Percentiles rank a stretch among this genome's conserved stretches.
These are phyloP conservation scores for Kodamaea suecica DNA, from an alignment of 1,139 yeast species.

Conservation along the genomic window DNA sequence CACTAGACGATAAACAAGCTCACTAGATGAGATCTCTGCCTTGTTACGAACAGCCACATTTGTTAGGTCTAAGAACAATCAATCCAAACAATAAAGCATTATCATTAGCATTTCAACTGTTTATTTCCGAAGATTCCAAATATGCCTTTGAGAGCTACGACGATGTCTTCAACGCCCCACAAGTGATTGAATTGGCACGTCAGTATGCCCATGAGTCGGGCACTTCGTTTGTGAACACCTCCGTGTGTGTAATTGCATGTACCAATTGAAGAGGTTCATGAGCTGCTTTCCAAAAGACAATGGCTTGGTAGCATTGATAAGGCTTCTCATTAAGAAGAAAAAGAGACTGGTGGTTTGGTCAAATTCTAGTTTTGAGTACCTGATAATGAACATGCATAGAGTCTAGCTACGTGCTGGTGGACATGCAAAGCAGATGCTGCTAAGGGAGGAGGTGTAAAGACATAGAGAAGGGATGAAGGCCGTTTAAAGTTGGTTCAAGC, in stretches of 20 bases:
- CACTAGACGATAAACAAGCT: conserved; percentile 10
- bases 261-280: conserved; percentile 23
- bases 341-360: conserved; percentile 28
- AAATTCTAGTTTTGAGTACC: conserved; percentile 36
- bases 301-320: conserved; percentile 24
- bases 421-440: conserved; percentile 21
- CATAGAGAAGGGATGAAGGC: conserved; percentile 28
- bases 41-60: conserved; percentile 23
- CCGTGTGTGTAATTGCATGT: conserved; percentile 28
- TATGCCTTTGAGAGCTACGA: conserved; percentile 24
- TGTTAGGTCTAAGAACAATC: conserved; percentile 20
- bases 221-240: conserved; percentile 16
- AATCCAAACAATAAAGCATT: conserved; percentile 19
- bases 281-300: conserved; percentile 20
- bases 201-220: conserved; percentile 14
- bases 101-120: conserved; percentile 27
- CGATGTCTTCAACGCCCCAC: conserved; percentile 24
- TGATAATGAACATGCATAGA: conserved; percentile 24
- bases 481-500: conserved; percentile 27
- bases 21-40: conserved; percentile 25
- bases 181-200: conserved; percentile 17
- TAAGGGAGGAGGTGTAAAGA: conserved; percentile 28
- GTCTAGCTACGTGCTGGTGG: conserved; percentile 39
- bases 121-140: conserved; percentile 13
- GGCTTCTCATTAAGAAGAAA: conserved; percentile 30